A percentile compares a stretch with the other conserved stretches of the same genome.
Conservation (phyloP, 1,284 basidiomycete species). For the Ustilago trichophora region DNA sequence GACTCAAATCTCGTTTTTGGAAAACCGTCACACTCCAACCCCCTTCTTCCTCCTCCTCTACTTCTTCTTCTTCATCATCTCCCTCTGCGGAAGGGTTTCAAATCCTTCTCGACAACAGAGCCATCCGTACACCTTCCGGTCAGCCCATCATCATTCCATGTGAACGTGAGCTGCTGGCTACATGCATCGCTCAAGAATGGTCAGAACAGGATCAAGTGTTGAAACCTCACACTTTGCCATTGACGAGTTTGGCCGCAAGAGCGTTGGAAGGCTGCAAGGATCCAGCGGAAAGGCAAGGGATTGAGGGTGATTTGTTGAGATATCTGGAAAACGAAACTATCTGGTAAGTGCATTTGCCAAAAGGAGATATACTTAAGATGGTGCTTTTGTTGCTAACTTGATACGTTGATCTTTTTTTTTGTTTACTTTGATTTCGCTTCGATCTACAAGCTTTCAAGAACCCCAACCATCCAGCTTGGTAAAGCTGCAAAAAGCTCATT, state of each 20-base stretch:
- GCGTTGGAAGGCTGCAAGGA: constrained; percentile 84
- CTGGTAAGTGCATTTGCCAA: constrained; percentile 74
- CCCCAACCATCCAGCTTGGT: constrained; percentile 80
- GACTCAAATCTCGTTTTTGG: constrained; percentile 53
- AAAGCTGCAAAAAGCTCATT: constrained; percentile 82
- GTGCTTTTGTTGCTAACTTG: too few species aligned
- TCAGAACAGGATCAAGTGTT: constrained; percentile 86
- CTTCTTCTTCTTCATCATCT: too few species aligned
- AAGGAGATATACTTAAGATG: too few species aligned
- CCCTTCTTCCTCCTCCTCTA: too few species aligned
- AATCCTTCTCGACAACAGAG: constrained; percentile 83
- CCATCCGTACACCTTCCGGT: constrained; percentile 87
- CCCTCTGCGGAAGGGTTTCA: constrained; percentile 67
- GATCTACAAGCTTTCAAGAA: constrained; percentile 90
- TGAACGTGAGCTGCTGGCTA: constrained; percentile 78
- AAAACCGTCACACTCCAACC: constrained; percentile 51
- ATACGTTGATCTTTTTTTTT: too few species aligned
- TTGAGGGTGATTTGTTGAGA: constrained; percentile 78
- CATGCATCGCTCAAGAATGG: constrained; percentile 93
- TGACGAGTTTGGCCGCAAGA: constrained; percentile 84
- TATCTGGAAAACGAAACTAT: constrained; percentile 97
- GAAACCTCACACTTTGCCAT: constrained; percentile 88
- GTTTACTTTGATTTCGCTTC: too few species aligned
- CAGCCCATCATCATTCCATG: constrained; percentile 77
- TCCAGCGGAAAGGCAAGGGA: constrained; percentile 72